Percentiles rank a stretch among this genome's conserved stretches.
These are phyloP conservation scores for Cerioporus squamosus DNA, from an alignment of 1,284 basidiomycete genomes.

Conservation along the genomic window DNA sequence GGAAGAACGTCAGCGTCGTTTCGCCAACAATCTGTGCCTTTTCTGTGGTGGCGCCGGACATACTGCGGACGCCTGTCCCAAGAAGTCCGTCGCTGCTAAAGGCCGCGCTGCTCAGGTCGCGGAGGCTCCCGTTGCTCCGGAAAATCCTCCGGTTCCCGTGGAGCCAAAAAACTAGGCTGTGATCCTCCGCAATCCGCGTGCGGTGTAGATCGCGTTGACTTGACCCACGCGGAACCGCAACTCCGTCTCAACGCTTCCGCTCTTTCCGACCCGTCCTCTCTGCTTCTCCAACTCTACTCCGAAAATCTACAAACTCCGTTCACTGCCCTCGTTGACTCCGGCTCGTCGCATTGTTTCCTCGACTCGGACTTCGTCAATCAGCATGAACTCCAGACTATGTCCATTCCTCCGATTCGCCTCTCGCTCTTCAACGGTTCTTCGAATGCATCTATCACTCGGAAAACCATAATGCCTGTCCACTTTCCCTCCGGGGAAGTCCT, in stretches of 20 bases:
- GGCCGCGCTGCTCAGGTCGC: not conserved
- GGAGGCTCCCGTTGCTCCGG: slow-evolving; percentile 7
- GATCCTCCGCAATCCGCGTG: not conserved
- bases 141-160: not conserved
- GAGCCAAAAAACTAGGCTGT: slow-evolving; percentile 10
- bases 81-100: slow-evolving; percentile 18
- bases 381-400: not conserved
- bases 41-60: slow-evolving; percentile 7
- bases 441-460: slow-evolving; percentile 1
- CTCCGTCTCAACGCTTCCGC: slow-evolving; percentile 8
- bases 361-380: not conserved
- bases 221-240: not conserved
- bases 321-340: slow-evolving; percentile 3
- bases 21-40: slow-evolving; percentile 12
- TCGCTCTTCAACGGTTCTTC: slow-evolving; percentile 4
- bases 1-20: slow-evolving; percentile 3
- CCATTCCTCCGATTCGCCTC: not conserved
- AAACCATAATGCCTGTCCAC: not conserved
- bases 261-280: slow-evolving; percentile 4
- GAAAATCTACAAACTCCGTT: not conserved
- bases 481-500: slow-evolving; percentile 5
- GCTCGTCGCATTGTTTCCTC: slow-evolving; percentile 12
- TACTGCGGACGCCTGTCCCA: not conserved
- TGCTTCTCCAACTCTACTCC: not conserved
- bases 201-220: slow-evolving; percentile 6